Base-by-base conservation (phyloP, 1,139 yeast genomes). In the Yamadazyma dushanensis region DNA sequence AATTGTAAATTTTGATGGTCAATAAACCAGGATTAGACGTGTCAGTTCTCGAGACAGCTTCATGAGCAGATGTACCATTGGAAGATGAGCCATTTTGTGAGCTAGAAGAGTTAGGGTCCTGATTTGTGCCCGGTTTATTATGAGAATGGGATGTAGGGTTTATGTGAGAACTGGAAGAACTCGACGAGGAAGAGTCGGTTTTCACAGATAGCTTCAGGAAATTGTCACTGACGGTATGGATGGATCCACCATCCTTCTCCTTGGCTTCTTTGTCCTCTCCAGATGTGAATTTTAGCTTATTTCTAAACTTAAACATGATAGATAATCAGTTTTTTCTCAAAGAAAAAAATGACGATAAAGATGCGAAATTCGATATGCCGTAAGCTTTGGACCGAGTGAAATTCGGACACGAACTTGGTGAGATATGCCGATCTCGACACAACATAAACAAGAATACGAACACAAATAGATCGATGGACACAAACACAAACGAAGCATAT, bases 1-100 rank as follows among this genome's bases (percentile, higher is more conserved):
- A 83, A 25, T 74, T 72, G 53, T 83, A 80, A 21, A 85, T 72
- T 45, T 83, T 81, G 18, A 85, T 83, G 0, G 86, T 80, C 37
- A 85, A 66, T 19, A 84, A 59, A 0, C 94, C 95, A 0, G 94
- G 92, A 35, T 61, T 59, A 3, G 45, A 37, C n/a, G 37, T 8
- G 28, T 23, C 22, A 5, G 22, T n/a, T 16, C 50, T 29, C 40
- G 31, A 22, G 11, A 40, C 25, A 10, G 35, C n/a, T n/a, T n/a
- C n/a, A n/a, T n/a, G n/a, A n/a, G n/a, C n/a, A n/a, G n/a, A n/a
- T n/a, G n/a, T n/a, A n/a, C n/a, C n/a, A n/a, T n/a, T n/a, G n/a
- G n/a, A n/a, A n/a, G n/a, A n/a, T n/a, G n/a, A n/a, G n/a, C n/a
- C n/a, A n/a, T n/a, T n/a, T n/a, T n/a, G n/a, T n/a, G n/a, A n/a